Percentiles rank a stretch among this genome's conserved stretches.
phyloP scores from a whole-genome alignment of 139 green algal species.

The Mesostigma viride region DNA sequence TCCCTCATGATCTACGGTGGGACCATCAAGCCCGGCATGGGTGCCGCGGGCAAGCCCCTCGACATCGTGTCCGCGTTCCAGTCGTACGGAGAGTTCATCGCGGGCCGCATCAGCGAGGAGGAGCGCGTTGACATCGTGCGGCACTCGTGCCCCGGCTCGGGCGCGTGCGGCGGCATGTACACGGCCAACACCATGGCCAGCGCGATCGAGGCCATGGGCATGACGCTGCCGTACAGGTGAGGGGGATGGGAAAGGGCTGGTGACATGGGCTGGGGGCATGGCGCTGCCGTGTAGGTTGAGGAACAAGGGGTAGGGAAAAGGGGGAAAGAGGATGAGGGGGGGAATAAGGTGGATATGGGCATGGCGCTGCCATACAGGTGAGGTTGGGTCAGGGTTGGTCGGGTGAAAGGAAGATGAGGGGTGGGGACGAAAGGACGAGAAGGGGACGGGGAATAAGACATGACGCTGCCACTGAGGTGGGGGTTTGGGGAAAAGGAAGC shows the following conservation, averaged over 20 bases:
- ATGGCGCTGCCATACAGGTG: constrained; percentile 6
- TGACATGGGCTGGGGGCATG: too few species aligned
- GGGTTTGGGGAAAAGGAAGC: too few species aligned
- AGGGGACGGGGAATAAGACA: too few species aligned
- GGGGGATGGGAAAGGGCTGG: too few species aligned
- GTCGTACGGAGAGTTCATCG: constrained; percentile 62
- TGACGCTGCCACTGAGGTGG: too few species aligned
- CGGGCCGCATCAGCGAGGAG: constrained; percentile 72
- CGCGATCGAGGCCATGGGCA: constrained; percentile 92
- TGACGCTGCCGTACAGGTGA: constrained; percentile 86
- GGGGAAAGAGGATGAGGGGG: too few species aligned
- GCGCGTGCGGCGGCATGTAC: constrained; percentile 86
- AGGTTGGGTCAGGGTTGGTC: not conserved
- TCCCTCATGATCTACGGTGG: constrained; percentile 96
- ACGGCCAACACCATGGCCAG: constrained; percentile 98
- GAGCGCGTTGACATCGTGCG: constrained; percentile 77
- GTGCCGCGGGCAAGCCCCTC: constrained; percentile 44
- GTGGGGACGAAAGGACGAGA: too few species aligned
- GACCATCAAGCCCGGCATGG: constrained; percentile 68
- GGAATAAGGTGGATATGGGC: too few species aligned
- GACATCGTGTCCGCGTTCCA: constrained; percentile 91
- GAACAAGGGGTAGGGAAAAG: too few species aligned
- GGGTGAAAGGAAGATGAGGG: too few species aligned
- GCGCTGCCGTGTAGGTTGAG: too few species aligned
- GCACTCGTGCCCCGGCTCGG: constrained; percentile 80